phyloP scores from a whole-genome alignment of 2,329 filamentous ascomycete genomes.

The Venturia aucupariae region DNA sequence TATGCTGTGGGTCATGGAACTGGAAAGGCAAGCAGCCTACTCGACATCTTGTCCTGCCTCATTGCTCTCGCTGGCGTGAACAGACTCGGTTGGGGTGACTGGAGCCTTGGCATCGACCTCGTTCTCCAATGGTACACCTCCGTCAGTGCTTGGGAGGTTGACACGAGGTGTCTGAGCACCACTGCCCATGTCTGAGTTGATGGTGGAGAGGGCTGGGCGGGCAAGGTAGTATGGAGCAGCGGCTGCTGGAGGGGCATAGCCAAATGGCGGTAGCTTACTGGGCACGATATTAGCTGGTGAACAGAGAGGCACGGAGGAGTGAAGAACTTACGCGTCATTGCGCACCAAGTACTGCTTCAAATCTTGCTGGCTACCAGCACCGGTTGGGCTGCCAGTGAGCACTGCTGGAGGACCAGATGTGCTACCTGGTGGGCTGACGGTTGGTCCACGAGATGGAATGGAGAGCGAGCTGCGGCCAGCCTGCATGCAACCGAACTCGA shows the following conservation, averaged over 20 bases:
- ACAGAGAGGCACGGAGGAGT: conserved; percentile 17
- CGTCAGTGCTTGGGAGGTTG: conserved; percentile 11
- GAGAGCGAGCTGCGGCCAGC: conserved; percentile 25
- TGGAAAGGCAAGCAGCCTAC: neutral
- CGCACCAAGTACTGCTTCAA: conserved; percentile 11
- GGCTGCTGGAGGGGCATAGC: neutral
- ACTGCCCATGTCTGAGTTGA: conserved; percentile 7
- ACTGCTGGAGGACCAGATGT: neutral
- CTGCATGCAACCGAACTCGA: conserved; percentile 42
- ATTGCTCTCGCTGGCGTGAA: conserved; percentile 4
- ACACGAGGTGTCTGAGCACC: conserved; percentile 12
- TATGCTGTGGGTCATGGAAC: neutral
- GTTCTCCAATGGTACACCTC: conserved; percentile 10
- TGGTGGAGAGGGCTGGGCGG: conserved; percentile 12
- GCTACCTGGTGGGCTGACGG: conserved; percentile 24
- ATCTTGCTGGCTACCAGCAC: neutral
- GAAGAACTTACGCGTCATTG: conserved; percentile 5
- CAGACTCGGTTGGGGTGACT: conserved; percentile 12
- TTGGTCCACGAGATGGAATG: conserved; percentile 26
- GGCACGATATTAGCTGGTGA: neutral
- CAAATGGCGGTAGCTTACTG: neutral
- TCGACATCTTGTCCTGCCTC: conserved; percentile 1
- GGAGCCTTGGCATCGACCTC: conserved; percentile 13
- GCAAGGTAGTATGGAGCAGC: neutral
- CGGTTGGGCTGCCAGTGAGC: conserved; percentile 7